These are phyloP conservation scores for Phtheirospermum japonicum DNA, from an alignment of 257 asterid species.

Conservation along the genomic window DNA sequence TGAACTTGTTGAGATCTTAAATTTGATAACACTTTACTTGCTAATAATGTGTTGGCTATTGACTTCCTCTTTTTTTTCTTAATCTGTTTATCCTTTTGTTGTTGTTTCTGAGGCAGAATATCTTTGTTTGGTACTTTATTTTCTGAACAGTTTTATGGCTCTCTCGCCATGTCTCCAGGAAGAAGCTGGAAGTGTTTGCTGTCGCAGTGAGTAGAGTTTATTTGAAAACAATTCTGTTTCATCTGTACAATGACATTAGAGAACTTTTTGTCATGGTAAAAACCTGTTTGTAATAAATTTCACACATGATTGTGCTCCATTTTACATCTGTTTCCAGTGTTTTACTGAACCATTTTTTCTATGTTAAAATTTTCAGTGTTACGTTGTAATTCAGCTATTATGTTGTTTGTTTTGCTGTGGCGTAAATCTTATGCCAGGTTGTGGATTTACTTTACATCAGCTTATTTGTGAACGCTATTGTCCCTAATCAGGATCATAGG, in stretches of 20 bases:
- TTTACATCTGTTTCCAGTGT: constrained; percentile 15
- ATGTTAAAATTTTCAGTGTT: background rate
- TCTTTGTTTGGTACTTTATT: background rate
- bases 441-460: no score
- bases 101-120: no score
- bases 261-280: constrained; percentile 16
- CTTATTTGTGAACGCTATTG: no score
- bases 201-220: constrained; percentile 27
- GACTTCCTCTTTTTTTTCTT: background rate
- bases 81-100: background rate
- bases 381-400: background rate
- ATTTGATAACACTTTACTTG: no score
- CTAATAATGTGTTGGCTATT: no score
- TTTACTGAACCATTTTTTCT: background rate
- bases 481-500: no score
- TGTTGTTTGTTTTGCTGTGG: background rate
- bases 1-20: background rate
- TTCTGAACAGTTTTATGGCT: constrained; percentile 4
- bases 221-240: background rate
- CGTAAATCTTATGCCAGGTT: no score
- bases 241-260: constrained; percentile 20
- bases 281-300: constrained; percentile 32
- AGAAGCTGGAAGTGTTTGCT: constrained; percentile 32
- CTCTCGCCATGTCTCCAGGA: constrained; percentile 28
- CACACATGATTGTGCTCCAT: constrained; percentile 9